Evolutionary conservation across 2,329 filamentous ascomycete genomes (phyloP).

Genomic region (Diaporthe helianthi): DNA sequence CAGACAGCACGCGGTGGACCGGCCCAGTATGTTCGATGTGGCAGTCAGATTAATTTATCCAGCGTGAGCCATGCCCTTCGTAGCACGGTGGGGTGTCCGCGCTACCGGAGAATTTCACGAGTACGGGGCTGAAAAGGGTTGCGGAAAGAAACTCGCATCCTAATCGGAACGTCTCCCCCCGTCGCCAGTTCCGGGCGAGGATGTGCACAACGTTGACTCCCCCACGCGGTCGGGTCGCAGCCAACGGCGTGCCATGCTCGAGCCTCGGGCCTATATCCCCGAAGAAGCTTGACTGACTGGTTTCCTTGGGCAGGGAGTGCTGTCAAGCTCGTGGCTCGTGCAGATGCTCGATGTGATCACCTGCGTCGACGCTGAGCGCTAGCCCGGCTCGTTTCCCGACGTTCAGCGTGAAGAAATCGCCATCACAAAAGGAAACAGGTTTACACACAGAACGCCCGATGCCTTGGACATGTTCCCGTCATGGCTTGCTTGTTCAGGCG

Average conservation of each 20-base stretch:
- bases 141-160: constrained; percentile 1
- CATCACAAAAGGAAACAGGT: background rate
- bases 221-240: constrained; percentile 1
- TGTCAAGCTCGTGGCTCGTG: background rate
- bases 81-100: constrained; percentile 4
- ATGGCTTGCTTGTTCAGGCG: background rate
- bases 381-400: constrained; percentile 9
- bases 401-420: background rate
- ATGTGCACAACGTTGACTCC: background rate
- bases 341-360: constrained; percentile 9
- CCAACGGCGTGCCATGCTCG: background rate
- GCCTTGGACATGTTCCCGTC: background rate
- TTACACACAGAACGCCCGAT: background rate
- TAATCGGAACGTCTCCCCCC: constrained; percentile 10
- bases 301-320: background rate
- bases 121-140: background rate
- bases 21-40: background rate
- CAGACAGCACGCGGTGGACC: background rate
- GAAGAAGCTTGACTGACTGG: background rate
- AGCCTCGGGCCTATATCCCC: background rate
- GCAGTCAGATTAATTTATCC: constrained; percentile 21
- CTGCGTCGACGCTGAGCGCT: constrained; percentile 4
- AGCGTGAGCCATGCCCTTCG: constrained; percentile 8
- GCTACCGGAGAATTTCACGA: constrained; percentile 6
- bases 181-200: constrained; percentile 4